Base-by-base conservation (phyloP, 139 green algal species). In the Raphidocelis subcapitata region DNA sequence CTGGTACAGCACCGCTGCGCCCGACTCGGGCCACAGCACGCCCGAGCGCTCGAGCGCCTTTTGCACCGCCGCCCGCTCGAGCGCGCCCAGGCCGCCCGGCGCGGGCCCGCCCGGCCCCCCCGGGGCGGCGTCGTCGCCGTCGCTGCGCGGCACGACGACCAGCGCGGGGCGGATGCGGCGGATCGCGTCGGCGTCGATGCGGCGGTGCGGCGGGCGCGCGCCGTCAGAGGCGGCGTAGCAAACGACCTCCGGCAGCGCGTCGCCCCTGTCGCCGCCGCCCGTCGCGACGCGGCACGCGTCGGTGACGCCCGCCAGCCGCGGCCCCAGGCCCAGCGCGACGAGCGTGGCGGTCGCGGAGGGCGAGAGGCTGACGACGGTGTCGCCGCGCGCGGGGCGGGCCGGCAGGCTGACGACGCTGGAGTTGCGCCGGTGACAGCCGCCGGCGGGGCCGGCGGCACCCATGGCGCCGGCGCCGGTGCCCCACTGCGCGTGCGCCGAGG, bases 271-370 rank as follows among this genome's bases (percentile, higher is more conserved):
- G n/a, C n/a, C n/a, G n/a, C n/a, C n/a, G n/a, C n/a, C n/a, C n/a
- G n/a, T n/a, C n/a, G 35, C 49, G 14, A 76, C 16, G 65, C 92
- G 81, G 67, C 90, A 97, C 1, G 79, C 56, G 66, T 96, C 88
- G 16, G 79, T 92, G 35, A 97, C 76, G 5, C 88, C 91, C 1
- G 87, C 73, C 49, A 97, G 74, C 37, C 92, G 75, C 35, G 67
- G 54, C 32, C 69, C 79, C 59, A 96, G 63, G 26, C 92, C 92
- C 20, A 97, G 65, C 0, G 88, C 86, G 59, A 88, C 84, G 26
- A 95, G 64, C 23, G 92, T 91, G 61, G 97, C 88, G 4, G 90
- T 96, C 16, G 84, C 86, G 2, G 82, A 80, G 18, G 89, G 87
- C 23, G 89, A 86, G 56, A 97, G 62, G 54, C 81, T 92, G 37